Conservation (phyloP, 1,284 basidiomycete species). For the Tilletia walkeri region DNA sequence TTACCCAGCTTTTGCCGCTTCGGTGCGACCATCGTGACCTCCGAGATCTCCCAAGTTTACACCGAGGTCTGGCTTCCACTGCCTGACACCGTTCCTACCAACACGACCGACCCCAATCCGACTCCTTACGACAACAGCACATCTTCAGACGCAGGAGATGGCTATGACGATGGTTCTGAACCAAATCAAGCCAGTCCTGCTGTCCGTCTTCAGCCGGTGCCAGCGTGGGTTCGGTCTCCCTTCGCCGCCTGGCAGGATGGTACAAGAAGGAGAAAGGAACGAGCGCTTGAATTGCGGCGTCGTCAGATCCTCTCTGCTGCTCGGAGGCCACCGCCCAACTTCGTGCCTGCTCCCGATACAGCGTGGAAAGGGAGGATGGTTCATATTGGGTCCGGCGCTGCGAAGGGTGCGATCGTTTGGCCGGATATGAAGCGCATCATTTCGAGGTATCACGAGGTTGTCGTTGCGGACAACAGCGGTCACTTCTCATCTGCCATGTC, state of each 20-base stretch:
- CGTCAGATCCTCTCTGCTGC: not conserved
- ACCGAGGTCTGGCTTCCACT: conserved; percentile 39
- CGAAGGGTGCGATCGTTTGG: conserved; percentile 28
- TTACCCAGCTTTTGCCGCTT: conserved; percentile 39
- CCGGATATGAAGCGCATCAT: conserved; percentile 39
- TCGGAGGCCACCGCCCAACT: not conserved
- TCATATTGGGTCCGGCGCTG: conserved; percentile 32
- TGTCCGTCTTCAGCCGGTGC: not conserved
- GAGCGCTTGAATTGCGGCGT: not conserved
- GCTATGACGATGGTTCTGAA: not conserved
- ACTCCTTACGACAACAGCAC: conserved; percentile 5
- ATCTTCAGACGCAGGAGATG: not conserved
- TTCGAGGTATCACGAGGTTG: conserved; percentile 30
- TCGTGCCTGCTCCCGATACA: not conserved
- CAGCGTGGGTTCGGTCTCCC: not conserved
- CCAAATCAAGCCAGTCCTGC: not conserved
- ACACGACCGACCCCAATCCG: conserved; percentile 4
- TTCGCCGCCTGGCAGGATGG: not conserved
- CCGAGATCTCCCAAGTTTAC: conserved; percentile 20
- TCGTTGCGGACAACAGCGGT: conserved; percentile 32
- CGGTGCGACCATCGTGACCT: conserved; percentile 30
- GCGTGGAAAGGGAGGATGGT: conserved; percentile 33
- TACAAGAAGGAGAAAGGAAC: not conserved
- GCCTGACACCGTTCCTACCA: conserved; percentile 17
- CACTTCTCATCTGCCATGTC: conserved; percentile 27